Evolutionary conservation across 768 basidiomycete genomes (phyloP).

Genomic region (Leccinum uliginosum): DNA sequence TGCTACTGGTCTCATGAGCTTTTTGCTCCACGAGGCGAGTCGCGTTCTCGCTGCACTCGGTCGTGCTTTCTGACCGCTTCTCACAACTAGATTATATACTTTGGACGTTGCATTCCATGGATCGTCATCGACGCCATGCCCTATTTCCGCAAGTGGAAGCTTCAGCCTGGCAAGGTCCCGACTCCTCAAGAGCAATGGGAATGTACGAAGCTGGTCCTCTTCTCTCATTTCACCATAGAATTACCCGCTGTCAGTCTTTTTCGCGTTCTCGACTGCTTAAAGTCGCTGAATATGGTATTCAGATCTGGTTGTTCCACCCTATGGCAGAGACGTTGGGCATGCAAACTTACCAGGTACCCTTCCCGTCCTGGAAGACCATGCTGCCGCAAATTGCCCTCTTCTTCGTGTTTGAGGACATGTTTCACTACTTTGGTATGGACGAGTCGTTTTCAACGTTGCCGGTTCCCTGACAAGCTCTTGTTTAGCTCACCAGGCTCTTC

Average conservation of each 20-base stretch:
- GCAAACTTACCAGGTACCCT: slow-evolving; percentile 90
- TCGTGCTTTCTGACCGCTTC: not conserved
- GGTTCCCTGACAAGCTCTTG: not conserved
- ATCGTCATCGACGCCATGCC: slow-evolving; percentile 92
- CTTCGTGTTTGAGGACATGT: slow-evolving; percentile 95
- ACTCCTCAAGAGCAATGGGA: slow-evolving; percentile 85
- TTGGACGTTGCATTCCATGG: slow-evolving; percentile 93
- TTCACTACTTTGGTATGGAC: slow-evolving; percentile 77
- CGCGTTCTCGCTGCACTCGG: not conserved
- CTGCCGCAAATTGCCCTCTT: slow-evolving; percentile 77
- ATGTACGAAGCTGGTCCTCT: slow-evolving; percentile 90
- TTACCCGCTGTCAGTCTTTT: slow-evolving; percentile 66
- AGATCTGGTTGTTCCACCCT: slow-evolving; percentile 93
- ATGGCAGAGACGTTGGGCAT: slow-evolving; percentile 85
- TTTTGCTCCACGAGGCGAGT: slow-evolving; percentile 89
- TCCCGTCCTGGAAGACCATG: slow-evolving; percentile 70
- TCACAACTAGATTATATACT: slow-evolving; percentile 77
- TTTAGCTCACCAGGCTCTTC: slow-evolving; percentile 83
- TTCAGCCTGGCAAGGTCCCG: slow-evolving; percentile 84
- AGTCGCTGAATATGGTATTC: not conserved
- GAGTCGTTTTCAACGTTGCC: not conserved
- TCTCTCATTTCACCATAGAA: slow-evolving; percentile 95
- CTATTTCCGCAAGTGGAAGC: slow-evolving; percentile 91
- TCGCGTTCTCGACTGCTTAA: no score
- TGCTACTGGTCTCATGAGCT: slow-evolving; percentile 91